Base-by-base conservation (phyloP, 257 asterid species). In the Linaria vulgaris region DNA sequence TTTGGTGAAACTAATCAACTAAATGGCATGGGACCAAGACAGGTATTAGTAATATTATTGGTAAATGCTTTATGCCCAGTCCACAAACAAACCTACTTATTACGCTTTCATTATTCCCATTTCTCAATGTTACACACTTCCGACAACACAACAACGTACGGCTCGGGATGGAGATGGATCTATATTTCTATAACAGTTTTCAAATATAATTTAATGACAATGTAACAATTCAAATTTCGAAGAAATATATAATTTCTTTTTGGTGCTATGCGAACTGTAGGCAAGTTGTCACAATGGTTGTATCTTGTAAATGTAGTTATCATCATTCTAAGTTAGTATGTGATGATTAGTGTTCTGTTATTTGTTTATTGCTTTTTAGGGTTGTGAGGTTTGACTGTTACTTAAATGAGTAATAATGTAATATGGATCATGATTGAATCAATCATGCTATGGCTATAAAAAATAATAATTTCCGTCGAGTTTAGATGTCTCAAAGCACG, bases 1-100 rank as follows among this genome's bases (percentile, higher is more conserved):
- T 63, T 66, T 44, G 77, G 67, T 72, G 69, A 37, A 66, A 59
- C 72, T 61, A 66, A 66, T 53, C 27, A 38, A 55, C 25, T 19
- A 37, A 16, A 3, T 30, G 6, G 6, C 1, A 66, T 39, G 61
- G 61, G 61, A 17, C 61, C 41, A 0, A 38, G 22, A 31, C 49
- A 61, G 25, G 20, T 60, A n/a, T 27, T 45, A 5, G 1, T 10
- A 17, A 16, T 27, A 27, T 27, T 27, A 6, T 6, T 34, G 57
- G 43, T 53, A 2, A 19, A 19, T 56, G 56, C 41, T 44, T 14
- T n/a, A 34, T 30, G 37, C 41, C 41, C 41, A 34, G 5, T n/a
- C n/a, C n/a, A n/a, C n/a, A n/a, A n/a, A n/a, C n/a, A 27, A 24
- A 24, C 48, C 48, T 43, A 9, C 48, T 43, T 43, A 34, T 34